Evolutionary conservation across 2,329 filamentous ascomycete genomes (phyloP).

Genomic region (Xylaria sp.): DNA sequence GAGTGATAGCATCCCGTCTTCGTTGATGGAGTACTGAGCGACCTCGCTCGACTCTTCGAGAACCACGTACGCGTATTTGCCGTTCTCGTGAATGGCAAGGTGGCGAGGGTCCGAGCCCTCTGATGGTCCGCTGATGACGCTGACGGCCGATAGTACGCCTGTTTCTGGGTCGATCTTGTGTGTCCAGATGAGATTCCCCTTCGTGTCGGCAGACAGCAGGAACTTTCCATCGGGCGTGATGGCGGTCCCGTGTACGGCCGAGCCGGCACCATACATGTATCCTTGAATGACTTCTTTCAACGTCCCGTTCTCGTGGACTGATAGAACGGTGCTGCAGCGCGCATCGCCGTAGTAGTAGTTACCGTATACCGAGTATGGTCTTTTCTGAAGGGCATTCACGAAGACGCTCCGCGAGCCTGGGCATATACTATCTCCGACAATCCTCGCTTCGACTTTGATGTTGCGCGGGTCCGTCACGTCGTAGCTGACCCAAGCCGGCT

Average conservation of each 20-base stretch:
- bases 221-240: conserved; percentile 56
- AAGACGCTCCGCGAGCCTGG: conserved; percentile 42
- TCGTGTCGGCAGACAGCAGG: conserved; percentile 60
- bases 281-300: conserved; percentile 55
- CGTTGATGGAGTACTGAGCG: conserved; percentile 37
- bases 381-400: conserved; percentile 36
- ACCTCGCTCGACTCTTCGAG: conserved; percentile 44
- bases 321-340: conserved; percentile 50
- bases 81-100: conserved; percentile 41
- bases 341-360: conserved; percentile 44
- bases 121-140: conserved; percentile 29
- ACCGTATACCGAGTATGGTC: conserved; percentile 46
- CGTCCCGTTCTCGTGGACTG: conserved; percentile 54
- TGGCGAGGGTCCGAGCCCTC: conserved; percentile 45
- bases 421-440: conserved; percentile 38
- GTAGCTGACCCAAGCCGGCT: conserved; percentile 45
- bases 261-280: conserved; percentile 55
- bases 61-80: conserved; percentile 44
- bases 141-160: conserved; percentile 34
- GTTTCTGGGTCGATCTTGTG: conserved; percentile 41
- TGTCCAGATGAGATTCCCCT: conserved; percentile 55
- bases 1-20: conserved; percentile 25
- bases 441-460: conserved; percentile 37
- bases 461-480: conserved; percentile 38
- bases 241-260: conserved; percentile 60